Evolutionary conservation across 768 basidiomycete genomes (phyloP).

Genomic region (Serendipita sp.): DNA sequence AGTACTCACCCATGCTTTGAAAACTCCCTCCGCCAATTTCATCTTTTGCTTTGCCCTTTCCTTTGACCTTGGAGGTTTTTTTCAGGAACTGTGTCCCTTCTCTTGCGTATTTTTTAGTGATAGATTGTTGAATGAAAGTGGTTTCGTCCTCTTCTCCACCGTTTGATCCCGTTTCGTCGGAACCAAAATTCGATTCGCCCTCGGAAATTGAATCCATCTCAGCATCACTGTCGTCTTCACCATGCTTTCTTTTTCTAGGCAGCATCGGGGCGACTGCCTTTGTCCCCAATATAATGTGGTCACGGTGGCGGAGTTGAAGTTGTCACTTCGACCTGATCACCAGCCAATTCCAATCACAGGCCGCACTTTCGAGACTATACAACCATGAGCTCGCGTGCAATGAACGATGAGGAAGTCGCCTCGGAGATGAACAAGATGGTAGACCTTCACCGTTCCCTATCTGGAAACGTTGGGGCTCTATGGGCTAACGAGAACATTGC

Average conservation of each 20-base stretch:
- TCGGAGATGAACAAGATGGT: slow-evolving; percentile 99
- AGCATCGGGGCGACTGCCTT: background rate
- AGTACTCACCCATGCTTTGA: slow-evolving; percentile 75
- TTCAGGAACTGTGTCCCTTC: slow-evolving; percentile 63
- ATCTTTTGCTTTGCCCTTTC: slow-evolving; percentile 54
- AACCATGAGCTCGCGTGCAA: slow-evolving; percentile 52
- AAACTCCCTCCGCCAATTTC: slow-evolving; percentile 89
- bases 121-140: slow-evolving; percentile 51
- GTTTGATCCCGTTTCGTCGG: slow-evolving; percentile 14
- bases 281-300: background rate
- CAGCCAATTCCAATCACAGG: background rate
- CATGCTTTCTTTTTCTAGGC: background rate
- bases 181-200: background rate
- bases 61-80: slow-evolving; percentile 39
- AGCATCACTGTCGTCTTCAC: slow-evolving; percentile 12
- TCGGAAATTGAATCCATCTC: slow-evolving; percentile 6
- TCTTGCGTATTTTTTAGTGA: slow-evolving; percentile 57
- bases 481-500: slow-evolving; percentile 1
- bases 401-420: slow-evolving; percentile 91
- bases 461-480: background rate
- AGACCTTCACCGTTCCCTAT: slow-evolving; percentile 15
- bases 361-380: background rate
- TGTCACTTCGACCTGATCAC: background rate
- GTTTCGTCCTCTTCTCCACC: slow-evolving; percentile 43
- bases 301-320: background rate